phyloP scores from a whole-genome alignment of 2,329 filamentous ascomycete species.

The Diaporthe sp. region DNA sequence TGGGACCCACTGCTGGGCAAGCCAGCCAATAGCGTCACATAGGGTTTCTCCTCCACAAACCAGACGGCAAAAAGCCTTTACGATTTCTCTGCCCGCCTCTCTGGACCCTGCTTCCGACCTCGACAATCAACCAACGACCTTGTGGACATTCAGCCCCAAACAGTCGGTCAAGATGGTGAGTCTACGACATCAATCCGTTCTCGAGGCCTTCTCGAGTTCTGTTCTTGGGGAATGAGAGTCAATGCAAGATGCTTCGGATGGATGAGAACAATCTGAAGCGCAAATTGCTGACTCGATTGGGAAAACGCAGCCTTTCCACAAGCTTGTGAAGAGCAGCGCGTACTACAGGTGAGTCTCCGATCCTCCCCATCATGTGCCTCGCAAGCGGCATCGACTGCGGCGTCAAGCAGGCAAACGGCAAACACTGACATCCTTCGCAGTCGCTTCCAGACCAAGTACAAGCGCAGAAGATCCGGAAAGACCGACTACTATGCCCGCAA shows the following conservation, averaged over 20 bases:
- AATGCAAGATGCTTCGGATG: constrained; percentile 98
- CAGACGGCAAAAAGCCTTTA: constrained; percentile 16
- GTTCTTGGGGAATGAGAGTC: constrained; percentile 71
- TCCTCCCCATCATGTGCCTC: background rate
- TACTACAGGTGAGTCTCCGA: constrained; percentile 89
- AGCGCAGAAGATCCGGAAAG: constrained; percentile 95
- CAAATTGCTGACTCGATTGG: constrained; percentile 98
- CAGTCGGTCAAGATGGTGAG: constrained; percentile 78
- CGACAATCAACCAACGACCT: constrained; percentile 48
- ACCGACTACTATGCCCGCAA: constrained; percentile 99
- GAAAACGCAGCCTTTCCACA: constrained; percentile 83
- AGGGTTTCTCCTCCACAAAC: constrained; percentile 32
- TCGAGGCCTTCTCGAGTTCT: constrained; percentile 40
- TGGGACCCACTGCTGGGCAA: constrained; percentile 19
- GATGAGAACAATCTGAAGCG: constrained; percentile 84
- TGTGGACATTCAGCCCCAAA: constrained; percentile 54
- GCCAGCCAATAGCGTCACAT: constrained; percentile 29
- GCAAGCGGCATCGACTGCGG: constrained; percentile 5
- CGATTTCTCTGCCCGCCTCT: constrained; percentile 33
- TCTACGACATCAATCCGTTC: constrained; percentile 52
- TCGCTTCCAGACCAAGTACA: constrained; percentile 99
- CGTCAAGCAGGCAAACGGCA: background rate
- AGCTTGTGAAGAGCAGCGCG: constrained; percentile 96
- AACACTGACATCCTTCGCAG: constrained; percentile 59
- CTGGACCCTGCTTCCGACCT: constrained; percentile 50